Evolutionary conservation across 495 filamentous ascomycete species (phyloP), one percentile per base, ranked within the genome.

Genomic region (Gamarada debralockiae): DNA sequence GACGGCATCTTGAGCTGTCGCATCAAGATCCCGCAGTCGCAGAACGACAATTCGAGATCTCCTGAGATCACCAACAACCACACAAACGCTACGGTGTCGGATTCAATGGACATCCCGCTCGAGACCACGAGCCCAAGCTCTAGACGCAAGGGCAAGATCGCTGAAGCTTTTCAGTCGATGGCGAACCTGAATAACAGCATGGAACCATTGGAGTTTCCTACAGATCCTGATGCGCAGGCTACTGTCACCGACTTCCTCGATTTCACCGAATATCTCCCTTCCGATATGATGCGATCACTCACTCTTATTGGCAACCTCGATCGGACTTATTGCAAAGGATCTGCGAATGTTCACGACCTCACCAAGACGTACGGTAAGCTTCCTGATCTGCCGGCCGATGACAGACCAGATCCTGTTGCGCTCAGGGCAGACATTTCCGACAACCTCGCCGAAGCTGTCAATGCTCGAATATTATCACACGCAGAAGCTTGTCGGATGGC

Each of bases 171-270:
- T 9, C 60, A 63, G 47, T 56, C 48, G 4, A 57, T 63, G 52
- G 37, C 48, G 15, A 57, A 54, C 20, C 27, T 62, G n/a, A 55
- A 50, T 41, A 53, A 39, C 41, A 50, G 49, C 29, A 56, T 63
- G 53, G 60, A 63, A 17, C 15, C 38, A 0, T 50, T 59, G 17
- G 56, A 57, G 12, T 31, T 61, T 7, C 59, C 62, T 14, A 55
- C 80, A 34, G 90, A 98, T 61, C 92, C 92, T 17, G 93, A 98
- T 70, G 87, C 89, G n/a, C 89, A 95, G 57, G 86, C 91, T 8
- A 93, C 90, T 48, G 85, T 97, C 14, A 92, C 87, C 55, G 93
- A 98, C 71, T 98, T 91, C 68, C 85, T 96, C 60, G 93, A 97
- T 68, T 95, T 83, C 68, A 97, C 93, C 56, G 93, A 98, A 72